phyloP scores from a whole-genome alignment of 305 asterid genomes.

The Nicotiana rustica region DNA sequence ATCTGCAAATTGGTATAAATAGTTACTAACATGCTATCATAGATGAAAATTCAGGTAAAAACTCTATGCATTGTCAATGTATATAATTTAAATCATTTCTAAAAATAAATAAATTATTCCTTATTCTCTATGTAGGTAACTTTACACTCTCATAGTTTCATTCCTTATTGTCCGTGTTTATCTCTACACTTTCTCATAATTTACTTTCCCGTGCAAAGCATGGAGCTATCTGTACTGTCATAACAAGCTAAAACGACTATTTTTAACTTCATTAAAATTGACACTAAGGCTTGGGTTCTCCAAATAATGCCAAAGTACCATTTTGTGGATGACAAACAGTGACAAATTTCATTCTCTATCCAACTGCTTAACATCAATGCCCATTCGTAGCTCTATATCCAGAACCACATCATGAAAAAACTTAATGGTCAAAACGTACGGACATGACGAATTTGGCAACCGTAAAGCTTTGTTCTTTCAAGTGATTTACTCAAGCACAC shows the following conservation, averaged over 20 bases:
- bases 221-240: background rate
- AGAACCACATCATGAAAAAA: background rate
- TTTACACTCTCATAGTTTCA: no score
- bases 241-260: background rate
- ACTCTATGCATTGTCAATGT: no score
- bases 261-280: background rate
- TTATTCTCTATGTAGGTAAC: no score
- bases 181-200: background rate
- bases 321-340: background rate
- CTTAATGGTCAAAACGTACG: background rate
- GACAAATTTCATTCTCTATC: background rate
- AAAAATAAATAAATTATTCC: no score
- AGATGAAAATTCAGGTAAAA: no score
- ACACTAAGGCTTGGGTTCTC: background rate
- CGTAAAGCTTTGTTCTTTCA: constrained; percentile 10
- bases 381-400: background rate
- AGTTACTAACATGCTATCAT: background rate
- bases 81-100: no score
- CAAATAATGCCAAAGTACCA: background rate
- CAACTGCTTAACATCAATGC: background rate
- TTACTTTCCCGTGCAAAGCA: background rate
- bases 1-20: background rate
- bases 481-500: background rate
- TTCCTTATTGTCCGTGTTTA: background rate
- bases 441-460: background rate